phyloP scores from a whole-genome alignment of 805 yeast genomes.

The Diddensiella santjacobensis region DNA sequence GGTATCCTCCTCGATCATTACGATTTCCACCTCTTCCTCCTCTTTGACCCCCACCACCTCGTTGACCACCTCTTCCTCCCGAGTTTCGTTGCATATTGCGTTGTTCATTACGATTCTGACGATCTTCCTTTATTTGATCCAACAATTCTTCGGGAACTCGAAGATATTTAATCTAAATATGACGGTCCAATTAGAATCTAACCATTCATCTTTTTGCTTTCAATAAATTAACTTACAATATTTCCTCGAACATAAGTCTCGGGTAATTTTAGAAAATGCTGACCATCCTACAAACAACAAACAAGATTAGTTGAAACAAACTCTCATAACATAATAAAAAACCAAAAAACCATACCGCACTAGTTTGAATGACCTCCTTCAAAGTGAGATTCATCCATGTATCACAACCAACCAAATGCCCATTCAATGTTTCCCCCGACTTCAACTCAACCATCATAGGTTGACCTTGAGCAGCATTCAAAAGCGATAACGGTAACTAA shows the following conservation, averaged over 20 bases:
- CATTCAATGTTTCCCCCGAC: constrained; percentile 85
- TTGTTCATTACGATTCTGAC: constrained; percentile 36
- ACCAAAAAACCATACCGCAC: constrained; percentile 19
- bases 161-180: constrained; percentile 37
- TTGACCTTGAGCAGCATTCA: constrained; percentile 87
- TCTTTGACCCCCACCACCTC: constrained; percentile 19
- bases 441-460: constrained; percentile 86
- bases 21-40: constrained; percentile 15
- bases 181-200: background rate
- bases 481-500: constrained; percentile 84
- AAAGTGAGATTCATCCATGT: constrained; percentile 94
- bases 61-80: constrained; percentile 16
- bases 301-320: background rate
- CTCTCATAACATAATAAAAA: background rate
- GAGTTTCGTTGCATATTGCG: constrained; percentile 16
- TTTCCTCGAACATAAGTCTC: constrained; percentile 83
- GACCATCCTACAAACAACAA: constrained; percentile 43
- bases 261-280: constrained; percentile 55
- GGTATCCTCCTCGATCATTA: constrained; percentile 6
- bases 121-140: constrained; percentile 38
- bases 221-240: constrained; percentile 46
- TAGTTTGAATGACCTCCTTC: constrained; percentile 59
- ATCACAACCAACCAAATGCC: constrained; percentile 80
- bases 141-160: constrained; percentile 40
- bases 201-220: constrained; percentile 8